Conservation (phyloP, 1,284 basidiomycete species). For the Apiotrichum gracile region DNA sequence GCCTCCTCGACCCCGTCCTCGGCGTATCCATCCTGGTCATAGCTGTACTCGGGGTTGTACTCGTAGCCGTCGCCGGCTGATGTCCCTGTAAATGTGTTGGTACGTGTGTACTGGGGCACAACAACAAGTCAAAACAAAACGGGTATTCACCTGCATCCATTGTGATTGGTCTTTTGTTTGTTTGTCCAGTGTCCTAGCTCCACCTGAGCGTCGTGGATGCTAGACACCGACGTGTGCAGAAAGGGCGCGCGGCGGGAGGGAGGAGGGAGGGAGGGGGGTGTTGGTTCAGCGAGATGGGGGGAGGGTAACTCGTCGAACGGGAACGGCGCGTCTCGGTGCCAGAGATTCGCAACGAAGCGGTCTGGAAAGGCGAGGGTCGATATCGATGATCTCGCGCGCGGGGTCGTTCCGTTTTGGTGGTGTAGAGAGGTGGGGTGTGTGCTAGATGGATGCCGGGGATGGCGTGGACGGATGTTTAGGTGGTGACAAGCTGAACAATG, state of each 20-base stretch:
- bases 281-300: too few species aligned
- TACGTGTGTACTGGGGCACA: neutral
- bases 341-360: too few species aligned
- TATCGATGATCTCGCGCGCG: too few species aligned
- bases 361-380: too few species aligned
- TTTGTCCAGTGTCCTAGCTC: neutral
- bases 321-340: too few species aligned
- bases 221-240: too few species aligned
- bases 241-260: too few species aligned
- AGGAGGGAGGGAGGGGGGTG: too few species aligned
- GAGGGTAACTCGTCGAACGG: too few species aligned
- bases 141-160: slow-evolving; percentile 45
- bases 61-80: slow-evolving; percentile 29
- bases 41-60: slow-evolving; percentile 32
- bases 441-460: neutral
- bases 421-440: neutral
- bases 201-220: too few species aligned
- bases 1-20: slow-evolving; percentile 57
- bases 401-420: neutral
- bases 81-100: slow-evolving; percentile 25
- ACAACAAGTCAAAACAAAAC: neutral
- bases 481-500: neutral
- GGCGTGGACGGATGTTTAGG: neutral
- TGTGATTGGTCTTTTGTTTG: slow-evolving; percentile 9
- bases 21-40: slow-evolving; percentile 16